A percentile compares a stretch with the other conserved stretches of the same genome.
These are phyloP conservation scores for Stropharia rugosoannulata DNA, from an alignment of 768 basidiomycete species.

Conservation along the genomic window DNA sequence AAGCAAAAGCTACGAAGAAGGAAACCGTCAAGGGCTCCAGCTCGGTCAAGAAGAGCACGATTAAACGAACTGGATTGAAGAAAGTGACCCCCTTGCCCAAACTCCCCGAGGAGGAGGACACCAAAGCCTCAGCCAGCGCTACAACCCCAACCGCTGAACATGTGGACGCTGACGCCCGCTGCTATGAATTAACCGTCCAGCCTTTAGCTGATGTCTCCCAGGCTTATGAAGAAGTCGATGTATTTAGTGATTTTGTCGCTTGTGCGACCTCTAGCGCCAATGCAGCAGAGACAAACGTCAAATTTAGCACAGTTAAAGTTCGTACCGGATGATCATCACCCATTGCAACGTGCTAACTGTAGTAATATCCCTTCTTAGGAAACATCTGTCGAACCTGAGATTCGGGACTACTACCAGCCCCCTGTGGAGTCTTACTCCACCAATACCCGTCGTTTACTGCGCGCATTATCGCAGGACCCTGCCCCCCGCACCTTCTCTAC, in stretches of 20 bases:
- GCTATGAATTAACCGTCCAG: conserved; percentile 77
- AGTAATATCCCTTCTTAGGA: conserved; percentile 35
- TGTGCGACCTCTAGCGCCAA: conserved; percentile 18
- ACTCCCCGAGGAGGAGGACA: conserved; percentile 46
- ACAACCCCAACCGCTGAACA: conserved; percentile 20
- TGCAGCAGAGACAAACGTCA: conserved; percentile 29
- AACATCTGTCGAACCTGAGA: conserved; percentile 52
- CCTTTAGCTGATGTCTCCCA: conserved; percentile 76
- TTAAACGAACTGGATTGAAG: conserved; percentile 37
- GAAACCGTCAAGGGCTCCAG: conserved; percentile 33
- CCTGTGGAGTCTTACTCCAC: conserved; percentile 29
- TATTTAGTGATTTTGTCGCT: conserved; percentile 26
- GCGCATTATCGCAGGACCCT: conserved; percentile 25
- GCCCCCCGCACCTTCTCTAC: conserved; percentile 56
- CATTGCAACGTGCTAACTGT: conserved; percentile 10
- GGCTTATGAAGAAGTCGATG: conserved; percentile 54
- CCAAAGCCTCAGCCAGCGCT: no score
- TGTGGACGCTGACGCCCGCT: conserved; percentile 66
- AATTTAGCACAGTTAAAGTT: conserved; percentile 49
- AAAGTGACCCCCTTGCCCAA: conserved; percentile 61
- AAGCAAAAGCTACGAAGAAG: conserved; percentile 31
- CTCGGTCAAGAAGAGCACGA: conserved; percentile 33
- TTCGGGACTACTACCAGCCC: conserved; percentile 53
- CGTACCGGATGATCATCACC: conserved; percentile 16
- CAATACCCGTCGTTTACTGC: conserved; percentile 20